Evolutionary conservation across 768 basidiomycete species (phyloP).

Genomic region (Boletus tomentosulus): DNA sequence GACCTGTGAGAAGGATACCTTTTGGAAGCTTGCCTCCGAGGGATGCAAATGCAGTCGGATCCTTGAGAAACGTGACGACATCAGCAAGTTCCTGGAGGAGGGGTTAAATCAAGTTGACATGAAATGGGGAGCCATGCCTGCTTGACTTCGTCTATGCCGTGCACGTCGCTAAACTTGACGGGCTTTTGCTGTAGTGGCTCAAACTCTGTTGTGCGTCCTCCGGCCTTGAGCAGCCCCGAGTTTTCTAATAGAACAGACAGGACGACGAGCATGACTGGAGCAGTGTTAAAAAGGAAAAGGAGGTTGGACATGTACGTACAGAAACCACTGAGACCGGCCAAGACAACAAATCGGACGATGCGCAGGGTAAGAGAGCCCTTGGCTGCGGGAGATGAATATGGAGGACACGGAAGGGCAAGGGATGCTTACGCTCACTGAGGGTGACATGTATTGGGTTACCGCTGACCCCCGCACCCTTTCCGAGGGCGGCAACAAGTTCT

Average conservation of each 20-base stretch:
- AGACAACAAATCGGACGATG: constrained; percentile 57
- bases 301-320: constrained; percentile 42
- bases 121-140: constrained; percentile 47
- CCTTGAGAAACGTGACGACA: constrained; percentile 91
- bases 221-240: constrained; percentile 88
- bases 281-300: constrained; percentile 3
- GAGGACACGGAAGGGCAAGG: neutral
- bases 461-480: constrained; percentile 40
- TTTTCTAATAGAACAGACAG: constrained; percentile 90
- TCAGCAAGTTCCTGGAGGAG: constrained; percentile 78
- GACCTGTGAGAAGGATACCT: constrained; percentile 87
- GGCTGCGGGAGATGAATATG: constrained; percentile 37
- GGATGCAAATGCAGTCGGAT: constrained; percentile 84
- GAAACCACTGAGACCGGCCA: constrained; percentile 55
- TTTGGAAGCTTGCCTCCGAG: constrained; percentile 94
- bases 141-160: constrained; percentile 97
- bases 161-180: constrained; percentile 92
- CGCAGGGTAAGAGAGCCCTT: constrained; percentile 65
- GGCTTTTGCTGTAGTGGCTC: constrained; percentile 76
- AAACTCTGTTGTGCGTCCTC: constrained; percentile 76
- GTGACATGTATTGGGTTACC: constrained; percentile 74
- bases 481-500: constrained; percentile 40
- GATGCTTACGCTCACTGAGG: constrained; percentile 70
- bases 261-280: constrained; percentile 73
- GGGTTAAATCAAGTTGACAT: neutral